Percentiles rank a stretch among this genome's conserved stretches.
phyloP scores from a whole-genome alignment of 2,329 filamentous ascomycete genomes.

The Cladosporium sp. region DNA sequence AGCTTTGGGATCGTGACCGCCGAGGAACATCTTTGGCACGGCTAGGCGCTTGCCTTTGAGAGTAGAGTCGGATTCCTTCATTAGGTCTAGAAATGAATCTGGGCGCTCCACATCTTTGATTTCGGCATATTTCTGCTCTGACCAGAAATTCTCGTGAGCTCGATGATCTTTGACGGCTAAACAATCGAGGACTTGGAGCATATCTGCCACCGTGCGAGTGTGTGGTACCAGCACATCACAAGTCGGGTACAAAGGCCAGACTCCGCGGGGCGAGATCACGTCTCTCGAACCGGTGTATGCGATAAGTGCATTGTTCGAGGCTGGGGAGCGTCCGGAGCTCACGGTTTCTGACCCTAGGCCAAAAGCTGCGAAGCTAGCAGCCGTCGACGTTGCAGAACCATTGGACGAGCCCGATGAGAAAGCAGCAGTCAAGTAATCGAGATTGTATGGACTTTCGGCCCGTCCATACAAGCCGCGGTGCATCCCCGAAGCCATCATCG shows the following conservation, averaged over 20 bases:
- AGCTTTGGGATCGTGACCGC: slow-evolving; percentile 32
- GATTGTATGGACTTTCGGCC: slow-evolving; percentile 55
- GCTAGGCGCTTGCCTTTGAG: slow-evolving; percentile 46
- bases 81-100: slow-evolving; percentile 33
- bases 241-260: slow-evolving; percentile 54
- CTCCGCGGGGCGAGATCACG: slow-evolving; percentile 48
- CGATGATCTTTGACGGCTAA: slow-evolving; percentile 42
- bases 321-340: slow-evolving; percentile 53
- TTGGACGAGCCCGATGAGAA: slow-evolving; percentile 58
- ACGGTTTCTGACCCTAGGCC: slow-evolving; percentile 55
- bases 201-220: slow-evolving; percentile 47
- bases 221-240: slow-evolving; percentile 55
- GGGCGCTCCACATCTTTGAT: slow-evolving; percentile 37
- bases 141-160: slow-evolving; percentile 51
- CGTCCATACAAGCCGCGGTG: slow-evolving; percentile 55
- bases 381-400: slow-evolving; percentile 49
- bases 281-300: slow-evolving; percentile 55
- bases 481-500: slow-evolving; percentile 57
- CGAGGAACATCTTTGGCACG: slow-evolving; percentile 51
- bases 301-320: slow-evolving; percentile 54
- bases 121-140: slow-evolving; percentile 45
- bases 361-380: slow-evolving; percentile 50
- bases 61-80: slow-evolving; percentile 21
- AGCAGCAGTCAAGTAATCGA: slow-evolving; percentile 50
- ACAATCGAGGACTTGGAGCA: slow-evolving; percentile 48